Percentiles rank a stretch among this genome's conserved stretches.
These are phyloP conservation scores for Termitomyces sp. DNA, from an alignment of 768 basidiomycete species.

Conservation along the genomic window DNA sequence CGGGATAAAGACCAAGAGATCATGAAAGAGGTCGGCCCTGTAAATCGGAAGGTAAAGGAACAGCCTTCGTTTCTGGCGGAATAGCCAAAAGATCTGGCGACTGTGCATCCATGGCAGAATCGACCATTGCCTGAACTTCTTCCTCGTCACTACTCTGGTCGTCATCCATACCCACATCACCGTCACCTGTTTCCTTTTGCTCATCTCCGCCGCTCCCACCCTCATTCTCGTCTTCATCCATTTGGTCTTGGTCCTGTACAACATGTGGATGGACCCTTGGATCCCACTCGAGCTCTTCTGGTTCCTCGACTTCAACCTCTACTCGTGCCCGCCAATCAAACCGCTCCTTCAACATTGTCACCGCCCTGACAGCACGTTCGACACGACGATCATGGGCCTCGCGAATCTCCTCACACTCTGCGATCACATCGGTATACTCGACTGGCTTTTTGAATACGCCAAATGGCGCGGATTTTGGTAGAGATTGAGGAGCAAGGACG, in stretches of 20 bases:
- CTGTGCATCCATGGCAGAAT: constrained; percentile 17
- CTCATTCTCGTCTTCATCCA: constrained; percentile 15
- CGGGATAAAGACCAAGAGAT: background rate
- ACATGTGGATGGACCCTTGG: constrained; percentile 29
- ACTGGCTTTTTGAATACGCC: constrained; percentile 26
- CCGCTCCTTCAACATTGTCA: constrained; percentile 70
- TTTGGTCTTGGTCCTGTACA: constrained; percentile 4
- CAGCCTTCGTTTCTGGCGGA: background rate
- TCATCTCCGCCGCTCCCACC: constrained; percentile 21
- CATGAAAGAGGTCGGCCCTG: background rate
- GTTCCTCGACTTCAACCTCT: constrained; percentile 72
- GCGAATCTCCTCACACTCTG: constrained; percentile 61
- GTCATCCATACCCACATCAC: constrained; percentile 17
- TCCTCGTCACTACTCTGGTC: constrained; percentile 18
- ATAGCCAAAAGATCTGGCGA: constrained; percentile 14
- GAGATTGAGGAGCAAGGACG: constrained; percentile 33
- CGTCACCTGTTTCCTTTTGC: constrained; percentile 21
- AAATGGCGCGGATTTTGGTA: constrained; percentile 11
- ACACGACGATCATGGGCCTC: constrained; percentile 70
- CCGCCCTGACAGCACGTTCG: constrained; percentile 74
- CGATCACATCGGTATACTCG: constrained; percentile 58
- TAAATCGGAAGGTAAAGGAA: background rate
- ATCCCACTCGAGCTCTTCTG: constrained; percentile 72
- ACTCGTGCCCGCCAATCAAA: constrained; percentile 84
- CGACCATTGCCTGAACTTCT: constrained; percentile 26